Base-by-base conservation (phyloP, 169 alveolate genomes). In the Theileria equi region DNA sequence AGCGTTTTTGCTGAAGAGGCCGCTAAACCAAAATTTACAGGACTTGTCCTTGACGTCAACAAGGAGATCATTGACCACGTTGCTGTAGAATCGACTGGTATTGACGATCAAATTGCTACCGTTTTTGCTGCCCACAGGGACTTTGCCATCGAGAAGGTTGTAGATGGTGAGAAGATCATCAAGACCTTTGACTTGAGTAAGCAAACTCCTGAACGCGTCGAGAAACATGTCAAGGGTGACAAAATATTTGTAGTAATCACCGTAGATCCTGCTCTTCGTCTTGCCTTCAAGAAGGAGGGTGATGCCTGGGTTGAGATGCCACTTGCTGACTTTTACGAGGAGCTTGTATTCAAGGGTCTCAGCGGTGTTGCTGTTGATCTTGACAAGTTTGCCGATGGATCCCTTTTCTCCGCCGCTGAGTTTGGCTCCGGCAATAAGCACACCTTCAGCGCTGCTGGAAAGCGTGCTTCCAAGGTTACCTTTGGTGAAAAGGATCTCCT, bases 121-220 rank as follows among this genome's bases (percentile, higher is more conserved):
- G 3, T 36, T 4, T 49, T 49, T 4, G 31, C 52, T 5, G 59
- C 44, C 59, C 11, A 3, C 2, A 40, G 31, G 3, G 59, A 40
- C 3, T 49, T 28, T 40, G 43, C 43, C 29, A 11, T 49, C 59
- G 31, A 49, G 59, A 49, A 35, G 2, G 43, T 49, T 17, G 31
- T 28, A 40, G 59, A 28, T 40, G 59, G 59, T 3, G 59, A 49
- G 19, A 49, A 49, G 59, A 49, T 16, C 45, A n/a, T 49, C 43
- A 28, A 4, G 19, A 49, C 17, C 44, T 35, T 49, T 13, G 59
- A 49, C 25, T 28, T 40, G 19, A 28, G 43, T 11, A 49, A 49
- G 29, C 7, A 13, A 7, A 10, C 52, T 10, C 41, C 59, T 28
- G 23, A n/a, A 13, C 29, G 13, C 38, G 41, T 10, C 17, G 17